A percentile compares a stretch with the other conserved stretches of the same genome.
Conservation (phyloP, 768 basidiomycete species). For the Tricholoma sp. region DNA sequence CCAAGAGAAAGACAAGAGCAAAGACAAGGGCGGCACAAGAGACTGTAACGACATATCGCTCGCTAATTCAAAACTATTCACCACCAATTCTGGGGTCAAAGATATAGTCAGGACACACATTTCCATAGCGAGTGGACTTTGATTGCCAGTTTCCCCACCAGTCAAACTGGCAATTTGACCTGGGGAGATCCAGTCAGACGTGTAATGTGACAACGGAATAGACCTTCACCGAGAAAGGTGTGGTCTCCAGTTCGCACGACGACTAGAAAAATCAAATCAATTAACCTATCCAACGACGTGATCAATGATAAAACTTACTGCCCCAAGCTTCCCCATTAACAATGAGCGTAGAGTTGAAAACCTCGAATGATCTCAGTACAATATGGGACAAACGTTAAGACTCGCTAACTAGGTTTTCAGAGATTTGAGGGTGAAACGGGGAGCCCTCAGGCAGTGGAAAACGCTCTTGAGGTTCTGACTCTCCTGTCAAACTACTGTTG, state of each 20-base stretch:
- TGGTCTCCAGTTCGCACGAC: conserved; percentile 64
- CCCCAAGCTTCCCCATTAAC: conserved; percentile 74
- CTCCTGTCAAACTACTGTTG: conserved; percentile 66
- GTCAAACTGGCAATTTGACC: conserved; percentile 67
- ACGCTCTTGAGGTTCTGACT: conserved; percentile 66
- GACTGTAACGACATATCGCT: conserved; percentile 56
- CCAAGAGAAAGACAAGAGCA: conserved; percentile 58
- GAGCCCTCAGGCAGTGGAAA: conserved; percentile 42
- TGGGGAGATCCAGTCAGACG: conserved; percentile 17
- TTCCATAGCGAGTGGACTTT: conserved; percentile 61
- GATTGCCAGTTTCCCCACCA: conserved; percentile 57
- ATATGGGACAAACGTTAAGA: neutral
- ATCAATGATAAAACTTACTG: conserved; percentile 31
- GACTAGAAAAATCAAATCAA: conserved; percentile 27
- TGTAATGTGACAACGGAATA: neutral
- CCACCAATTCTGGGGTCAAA: neutral
- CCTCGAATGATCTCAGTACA: conserved; percentile 27
- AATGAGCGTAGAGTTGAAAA: conserved; percentile 65
- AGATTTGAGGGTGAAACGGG: conserved; percentile 47
- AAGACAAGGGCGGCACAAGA: conserved; percentile 58
- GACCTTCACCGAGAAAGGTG: conserved; percentile 50
- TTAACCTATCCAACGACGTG: neutral
- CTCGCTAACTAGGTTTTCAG: conserved; percentile 52
- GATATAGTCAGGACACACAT: conserved; percentile 39
- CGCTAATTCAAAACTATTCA: conserved; percentile 26